Evolutionary conservation across 2,329 filamentous ascomycete species (phyloP).

Genomic region (Ophiocordyceps camponoti-rufipedis): DNA sequence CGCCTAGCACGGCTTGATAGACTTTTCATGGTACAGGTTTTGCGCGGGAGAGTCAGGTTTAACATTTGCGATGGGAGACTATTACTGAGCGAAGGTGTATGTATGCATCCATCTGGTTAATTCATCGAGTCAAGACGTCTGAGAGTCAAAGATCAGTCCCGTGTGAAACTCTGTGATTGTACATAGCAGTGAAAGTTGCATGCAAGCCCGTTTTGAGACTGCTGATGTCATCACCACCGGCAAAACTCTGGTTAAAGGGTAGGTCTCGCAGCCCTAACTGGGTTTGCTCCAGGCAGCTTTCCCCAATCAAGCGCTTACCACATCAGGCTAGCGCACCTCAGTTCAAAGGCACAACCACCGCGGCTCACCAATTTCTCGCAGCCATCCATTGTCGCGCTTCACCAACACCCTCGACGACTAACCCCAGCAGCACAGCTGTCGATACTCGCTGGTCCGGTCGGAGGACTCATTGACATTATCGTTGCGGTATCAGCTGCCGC

Average conservation of each 20-base stretch:
- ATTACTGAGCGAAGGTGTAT: too few species aligned
- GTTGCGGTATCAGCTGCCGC: slow-evolving; percentile 14
- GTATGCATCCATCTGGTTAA: too few species aligned
- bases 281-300: slow-evolving; percentile 12
- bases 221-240: slow-evolving; percentile 6
- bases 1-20: neutral
- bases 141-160: too few species aligned
- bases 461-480: slow-evolving; percentile 18
- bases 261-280: slow-evolving; percentile 24
- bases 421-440: slow-evolving; percentile 22
- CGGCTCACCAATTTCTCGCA: slow-evolving; percentile 22
- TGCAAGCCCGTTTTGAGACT: neutral
- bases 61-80: neutral
- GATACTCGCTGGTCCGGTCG: slow-evolving; percentile 19
- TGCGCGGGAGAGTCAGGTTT: neutral
- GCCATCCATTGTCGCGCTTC: slow-evolving; percentile 19
- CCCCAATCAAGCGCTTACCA: slow-evolving; percentile 11
- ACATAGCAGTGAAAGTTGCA: too few species aligned
- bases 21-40: neutral
- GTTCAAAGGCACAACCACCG: slow-evolving; percentile 21
- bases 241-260: slow-evolving; percentile 12
- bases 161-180: too few species aligned
- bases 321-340: slow-evolving; percentile 14
- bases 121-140: too few species aligned
- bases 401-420: slow-evolving; percentile 19